phyloP scores from a whole-genome alignment of 1,284 basidiomycete genomes.

The Apiotrichum gamsii region DNA sequence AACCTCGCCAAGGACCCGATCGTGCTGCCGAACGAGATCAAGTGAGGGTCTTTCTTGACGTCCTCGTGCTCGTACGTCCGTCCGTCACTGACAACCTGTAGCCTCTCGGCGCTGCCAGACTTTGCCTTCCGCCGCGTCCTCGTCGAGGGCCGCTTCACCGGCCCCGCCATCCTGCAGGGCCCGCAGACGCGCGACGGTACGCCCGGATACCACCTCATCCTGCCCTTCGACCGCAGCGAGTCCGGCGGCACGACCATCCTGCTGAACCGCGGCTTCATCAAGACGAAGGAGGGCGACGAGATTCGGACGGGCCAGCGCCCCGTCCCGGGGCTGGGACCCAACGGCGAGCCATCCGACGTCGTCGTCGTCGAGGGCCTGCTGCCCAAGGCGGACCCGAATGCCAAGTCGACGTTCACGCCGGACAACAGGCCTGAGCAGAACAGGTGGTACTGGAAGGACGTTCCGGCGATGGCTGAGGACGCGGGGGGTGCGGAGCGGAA shows the following conservation, averaged over 20 bases:
- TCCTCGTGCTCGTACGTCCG: background rate
- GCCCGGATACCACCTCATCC: slow-evolving; percentile 48
- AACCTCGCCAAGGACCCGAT: slow-evolving; percentile 79
- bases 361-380: slow-evolving; percentile 53
- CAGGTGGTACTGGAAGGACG: slow-evolving; percentile 89
- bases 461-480: slow-evolving; percentile 70
- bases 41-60: slow-evolving; percentile 55
- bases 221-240: slow-evolving; percentile 19
- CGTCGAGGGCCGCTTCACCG: slow-evolving; percentile 70
- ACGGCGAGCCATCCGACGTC: slow-evolving; percentile 26
- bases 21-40: slow-evolving; percentile 72
- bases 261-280: slow-evolving; percentile 88
- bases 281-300: slow-evolving; percentile 40
- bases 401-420: slow-evolving; percentile 63
- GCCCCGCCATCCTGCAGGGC: slow-evolving; percentile 71
- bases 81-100: slow-evolving; percentile 10
- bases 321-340: slow-evolving; percentile 23
- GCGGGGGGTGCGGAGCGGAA: slow-evolving; percentile 62
- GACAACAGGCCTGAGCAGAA: slow-evolving; percentile 74
- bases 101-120: slow-evolving; percentile 62
- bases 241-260: slow-evolving; percentile 52
- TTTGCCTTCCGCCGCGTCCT: slow-evolving; percentile 79
- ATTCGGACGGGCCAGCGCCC: slow-evolving; percentile 51
- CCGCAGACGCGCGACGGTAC: slow-evolving; percentile 83
- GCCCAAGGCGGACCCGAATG: slow-evolving; percentile 60